These are phyloP conservation scores for Trichoderma sp. DNA, from an alignment of 2,329 filamentous ascomycete species.

Conservation along the genomic window DNA sequence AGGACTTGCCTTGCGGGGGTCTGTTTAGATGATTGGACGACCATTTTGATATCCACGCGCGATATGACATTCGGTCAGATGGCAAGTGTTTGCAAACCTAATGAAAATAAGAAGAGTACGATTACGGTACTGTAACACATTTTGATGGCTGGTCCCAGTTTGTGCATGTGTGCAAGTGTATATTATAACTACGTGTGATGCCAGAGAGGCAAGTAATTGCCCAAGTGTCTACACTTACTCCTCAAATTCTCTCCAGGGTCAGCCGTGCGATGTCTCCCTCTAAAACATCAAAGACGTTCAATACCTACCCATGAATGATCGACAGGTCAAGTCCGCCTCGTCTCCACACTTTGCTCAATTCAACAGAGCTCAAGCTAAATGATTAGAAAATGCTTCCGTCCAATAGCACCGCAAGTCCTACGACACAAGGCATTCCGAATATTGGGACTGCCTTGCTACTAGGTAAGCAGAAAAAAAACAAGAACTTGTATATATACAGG, in stretches of 20 bases:
- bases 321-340: not conserved
- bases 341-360: not conserved
- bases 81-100: constrained; percentile 33
- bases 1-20: constrained; percentile 25
- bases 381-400: not conserved
- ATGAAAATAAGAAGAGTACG: constrained; percentile 31
- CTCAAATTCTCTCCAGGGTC: not conserved
- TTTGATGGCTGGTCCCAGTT: not conserved
- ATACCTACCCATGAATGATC: not conserved
- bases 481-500: not conserved
- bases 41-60: constrained; percentile 42
- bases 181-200: not conserved
- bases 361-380: not conserved
- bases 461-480: not conserved
- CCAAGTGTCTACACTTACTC: not conserved
- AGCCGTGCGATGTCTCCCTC: not conserved
- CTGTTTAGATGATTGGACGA: constrained; percentile 33
- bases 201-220: not conserved
- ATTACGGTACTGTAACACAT: constrained; percentile 27
- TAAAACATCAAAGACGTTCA: not conserved
- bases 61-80: constrained; percentile 26
- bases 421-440: not conserved
- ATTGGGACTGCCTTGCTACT: not conserved
- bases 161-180: not conserved
- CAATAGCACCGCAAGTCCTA: not conserved